Conservation (phyloP, 1,284 basidiomycete species). For the Trichosporon inkin region DNA sequence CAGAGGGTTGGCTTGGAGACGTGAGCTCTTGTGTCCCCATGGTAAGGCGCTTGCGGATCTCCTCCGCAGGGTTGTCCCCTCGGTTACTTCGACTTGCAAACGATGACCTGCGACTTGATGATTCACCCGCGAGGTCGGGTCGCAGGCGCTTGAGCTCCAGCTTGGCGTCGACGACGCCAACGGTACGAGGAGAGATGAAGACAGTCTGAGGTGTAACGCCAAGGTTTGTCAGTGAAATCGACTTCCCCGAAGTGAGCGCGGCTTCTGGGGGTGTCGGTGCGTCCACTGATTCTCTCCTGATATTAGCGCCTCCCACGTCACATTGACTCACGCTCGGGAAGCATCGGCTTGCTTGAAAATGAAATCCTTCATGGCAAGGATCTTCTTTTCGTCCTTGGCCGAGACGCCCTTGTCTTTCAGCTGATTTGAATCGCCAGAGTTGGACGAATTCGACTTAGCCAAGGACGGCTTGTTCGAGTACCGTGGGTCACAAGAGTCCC, state of each 20-base stretch:
- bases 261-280: slow-evolving; percentile 24
- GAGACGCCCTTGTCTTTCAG: slow-evolving; percentile 54
- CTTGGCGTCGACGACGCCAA: slow-evolving; percentile 39
- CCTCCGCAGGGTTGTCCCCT: slow-evolving; percentile 39
- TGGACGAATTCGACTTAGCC: slow-evolving; percentile 5
- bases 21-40: slow-evolving; percentile 6
- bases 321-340: slow-evolving; percentile 55
- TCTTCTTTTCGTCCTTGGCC: slow-evolving; percentile 41
- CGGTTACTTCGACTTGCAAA: slow-evolving; percentile 40
- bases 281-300: slow-evolving; percentile 32
- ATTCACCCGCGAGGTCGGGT: slow-evolving; percentile 29
- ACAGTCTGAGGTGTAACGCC: slow-evolving; percentile 93
- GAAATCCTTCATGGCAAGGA: slow-evolving; percentile 73
- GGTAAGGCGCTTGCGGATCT: slow-evolving; percentile 40
- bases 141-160: slow-evolving; percentile 37
- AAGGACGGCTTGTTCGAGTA: slow-evolving; percentile 13
- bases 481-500: slow-evolving; percentile 53
- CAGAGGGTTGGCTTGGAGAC: background rate
- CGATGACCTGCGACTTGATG: slow-evolving; percentile 38
- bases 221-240: slow-evolving; percentile 65
- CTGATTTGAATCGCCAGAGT: slow-evolving; percentile 1
- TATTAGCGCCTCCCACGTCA: slow-evolving; percentile 10
- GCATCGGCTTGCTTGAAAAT: slow-evolving; percentile 76
- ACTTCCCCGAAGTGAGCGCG: slow-evolving; percentile 32
- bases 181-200: slow-evolving; percentile 64